A percentile compares a stretch with the other conserved stretches of the same genome.
Conservation (phyloP, 2,329 filamentous ascomycete genomes). For the Pseudogymnoascus sp. region DNA sequence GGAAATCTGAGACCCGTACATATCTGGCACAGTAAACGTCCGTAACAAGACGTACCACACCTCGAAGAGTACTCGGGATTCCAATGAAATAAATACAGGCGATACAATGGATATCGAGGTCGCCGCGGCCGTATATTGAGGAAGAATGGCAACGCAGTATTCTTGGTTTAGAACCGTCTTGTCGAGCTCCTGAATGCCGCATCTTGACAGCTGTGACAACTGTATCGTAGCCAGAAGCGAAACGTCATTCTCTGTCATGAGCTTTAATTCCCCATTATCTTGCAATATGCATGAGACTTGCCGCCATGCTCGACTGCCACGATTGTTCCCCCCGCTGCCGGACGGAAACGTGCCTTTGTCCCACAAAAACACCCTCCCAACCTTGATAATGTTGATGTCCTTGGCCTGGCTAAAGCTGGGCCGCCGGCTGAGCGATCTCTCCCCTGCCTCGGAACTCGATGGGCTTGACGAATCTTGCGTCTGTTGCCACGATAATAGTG, state of each 20-base stretch:
- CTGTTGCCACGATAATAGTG: constrained; percentile 75
- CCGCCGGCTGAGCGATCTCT: constrained; percentile 31
- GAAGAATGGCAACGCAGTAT: constrained; percentile 91
- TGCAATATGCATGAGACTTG: constrained; percentile 87
- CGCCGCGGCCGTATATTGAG: constrained; percentile 74
- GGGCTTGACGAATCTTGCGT: constrained; percentile 14
- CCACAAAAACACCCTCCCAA: constrained; percentile 86
- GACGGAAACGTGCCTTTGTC: constrained; percentile 60
- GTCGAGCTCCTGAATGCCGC: constrained; percentile 84
- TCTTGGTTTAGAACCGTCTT: constrained; percentile 86
- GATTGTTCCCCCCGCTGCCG: constrained; percentile 40
- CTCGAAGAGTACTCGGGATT: constrained; percentile 85
- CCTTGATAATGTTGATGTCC: constrained; percentile 83
- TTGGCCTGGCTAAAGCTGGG: constrained; percentile 44
- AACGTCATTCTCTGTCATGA: constrained; percentile 80
- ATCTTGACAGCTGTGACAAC: constrained; percentile 79
- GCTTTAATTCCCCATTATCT: constrained; percentile 88
- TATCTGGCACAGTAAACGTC: constrained; percentile 84
- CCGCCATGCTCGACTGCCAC: constrained; percentile 65
- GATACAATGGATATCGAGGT: constrained; percentile 68
- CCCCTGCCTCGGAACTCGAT: neutral
- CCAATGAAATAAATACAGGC: constrained; percentile 84
- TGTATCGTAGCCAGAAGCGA: constrained; percentile 76
- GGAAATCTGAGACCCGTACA: constrained; percentile 50
- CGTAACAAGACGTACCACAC: constrained; percentile 93